Conservation (phyloP, 2,329 filamentous ascomycete species). For the Aspergillus novoparasiticus region DNA sequence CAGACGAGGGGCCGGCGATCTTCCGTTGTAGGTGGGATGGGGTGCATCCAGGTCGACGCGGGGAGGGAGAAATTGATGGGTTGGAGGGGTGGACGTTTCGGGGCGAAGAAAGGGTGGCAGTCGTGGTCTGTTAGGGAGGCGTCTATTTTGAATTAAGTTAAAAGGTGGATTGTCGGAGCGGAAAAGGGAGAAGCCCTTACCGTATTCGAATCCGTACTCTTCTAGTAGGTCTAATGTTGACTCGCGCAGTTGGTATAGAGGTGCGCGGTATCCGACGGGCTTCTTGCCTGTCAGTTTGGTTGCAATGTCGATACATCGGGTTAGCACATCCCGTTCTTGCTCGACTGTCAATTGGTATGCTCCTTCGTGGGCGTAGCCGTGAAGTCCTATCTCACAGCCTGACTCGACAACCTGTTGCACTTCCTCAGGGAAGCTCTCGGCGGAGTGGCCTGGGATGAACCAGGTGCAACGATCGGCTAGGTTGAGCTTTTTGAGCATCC, state of each 20-base stretch:
- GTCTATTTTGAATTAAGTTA: conserved; percentile 26
- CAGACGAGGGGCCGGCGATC: conserved; percentile 40
- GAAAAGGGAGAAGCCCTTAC: conserved; percentile 18
- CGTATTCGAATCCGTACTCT: conserved; percentile 46
- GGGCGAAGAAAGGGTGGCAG: conserved; percentile 45
- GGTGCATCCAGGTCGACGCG: conserved; percentile 50
- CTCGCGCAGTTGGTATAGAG: conserved; percentile 42
- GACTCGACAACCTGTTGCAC: conserved; percentile 54
- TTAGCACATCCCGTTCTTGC: conserved; percentile 73
- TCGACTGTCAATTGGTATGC: conserved; percentile 69
- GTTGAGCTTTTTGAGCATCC: conserved; percentile 54
- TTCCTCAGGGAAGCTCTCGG: conserved; percentile 59
- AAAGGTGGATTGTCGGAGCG: not conserved
- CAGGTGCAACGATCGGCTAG: conserved; percentile 59
- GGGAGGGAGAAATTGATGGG: conserved; percentile 47
- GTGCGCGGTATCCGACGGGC: conserved; percentile 50
- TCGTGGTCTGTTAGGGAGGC: conserved; percentile 47
- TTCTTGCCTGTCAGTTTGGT: conserved; percentile 73
- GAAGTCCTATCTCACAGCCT: conserved; percentile 55
- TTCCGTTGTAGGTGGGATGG: conserved; percentile 30
- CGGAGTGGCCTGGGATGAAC: conserved; percentile 63
- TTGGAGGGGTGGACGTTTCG: conserved; percentile 36
- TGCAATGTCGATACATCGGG: conserved; percentile 72
- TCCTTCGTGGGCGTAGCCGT: conserved; percentile 72
- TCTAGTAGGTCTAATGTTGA: conserved; percentile 44